Evolutionary conservation across 345 rosid genomes (phyloP).

Genomic region (Euphorbia peplus): DNA sequence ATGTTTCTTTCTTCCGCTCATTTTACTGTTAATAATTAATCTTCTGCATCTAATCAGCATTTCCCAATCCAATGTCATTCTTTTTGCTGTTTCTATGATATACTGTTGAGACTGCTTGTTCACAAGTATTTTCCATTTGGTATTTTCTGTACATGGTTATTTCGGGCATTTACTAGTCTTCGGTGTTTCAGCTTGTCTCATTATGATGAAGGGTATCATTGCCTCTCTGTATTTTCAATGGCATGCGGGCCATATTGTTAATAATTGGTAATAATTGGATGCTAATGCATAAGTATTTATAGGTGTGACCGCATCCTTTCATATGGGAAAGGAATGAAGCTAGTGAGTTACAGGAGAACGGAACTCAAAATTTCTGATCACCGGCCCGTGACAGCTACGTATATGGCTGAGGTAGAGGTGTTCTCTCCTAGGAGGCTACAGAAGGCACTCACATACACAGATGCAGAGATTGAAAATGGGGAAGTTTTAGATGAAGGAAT

Average conservation of each 20-base stretch:
- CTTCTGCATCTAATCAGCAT: slow-evolving; percentile 2
- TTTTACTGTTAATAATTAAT: background rate
- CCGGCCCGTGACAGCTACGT: slow-evolving; percentile 87
- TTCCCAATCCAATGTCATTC: background rate
- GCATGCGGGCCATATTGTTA: no score
- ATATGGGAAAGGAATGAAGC: slow-evolving; percentile 75
- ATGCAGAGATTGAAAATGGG: slow-evolving; percentile 76
- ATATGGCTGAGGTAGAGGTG: slow-evolving; percentile 81
- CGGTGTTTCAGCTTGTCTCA: background rate
- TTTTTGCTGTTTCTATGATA: background rate
- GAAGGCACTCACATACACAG: slow-evolving; percentile 74
- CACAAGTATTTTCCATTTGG: background rate
- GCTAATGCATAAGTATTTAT: background rate
- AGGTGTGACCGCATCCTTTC: slow-evolving; percentile 96
- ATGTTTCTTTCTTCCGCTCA: background rate
- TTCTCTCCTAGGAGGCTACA: slow-evolving; percentile 73
- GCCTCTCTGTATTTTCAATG: background rate
- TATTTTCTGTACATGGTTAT: background rate
- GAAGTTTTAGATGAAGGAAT: slow-evolving; percentile 28
- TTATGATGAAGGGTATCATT: background rate
- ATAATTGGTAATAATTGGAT: no score
- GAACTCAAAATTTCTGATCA: slow-evolving; percentile 85
- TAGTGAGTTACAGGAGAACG: slow-evolving; percentile 58
- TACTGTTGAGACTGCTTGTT: no score
- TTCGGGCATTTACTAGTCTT: background rate